Base-by-base conservation (phyloP, 2,329 filamentous ascomycete genomes). In the Chaetoscypha palmicola region DNA sequence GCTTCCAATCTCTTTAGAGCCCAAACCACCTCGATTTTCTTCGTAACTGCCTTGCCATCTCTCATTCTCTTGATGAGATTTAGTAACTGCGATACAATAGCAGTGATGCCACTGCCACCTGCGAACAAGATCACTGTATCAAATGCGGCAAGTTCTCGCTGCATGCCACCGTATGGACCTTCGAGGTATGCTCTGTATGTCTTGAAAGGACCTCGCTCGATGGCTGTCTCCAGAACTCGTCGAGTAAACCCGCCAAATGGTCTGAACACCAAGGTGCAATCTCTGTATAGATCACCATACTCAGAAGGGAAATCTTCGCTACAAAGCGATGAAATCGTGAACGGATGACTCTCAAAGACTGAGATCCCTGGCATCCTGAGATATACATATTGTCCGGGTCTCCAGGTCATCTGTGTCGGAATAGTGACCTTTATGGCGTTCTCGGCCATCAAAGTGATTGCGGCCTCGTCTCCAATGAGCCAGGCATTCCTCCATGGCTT, bases 61-160 rank as follows among this genome's bases (percentile, higher is more conserved):
- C 89, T 81, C 83, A 97, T 95, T 47, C 89, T 81, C 67, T 95
- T 96, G 67, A 96, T 94, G n/a, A 97, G 71, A 54, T 94, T 87
- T 17, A 96, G 73, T 2, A 97, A 71, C 61, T 97, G 89, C 7
- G 87, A 94, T 61, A 95, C 86, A 47, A 96, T 77, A 7, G 91
- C 89, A 0, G 92, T 97, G 60, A 97, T 92, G 20, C 91, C 91
- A 54, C 88, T 95, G 33, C 92, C 92, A 38, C 92, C 92, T 0
- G 91, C 91, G 57, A 97, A 89, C 43, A 97, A 75, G 30, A 97
- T 83, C 42, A 92, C 89, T 14, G 91, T 91, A 53, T 97, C 91
- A 57, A 97, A 97, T 1, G 90, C 86, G 37, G 90, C 85, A 51
- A 97, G 74, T 49, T 91, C 86, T 43, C 89, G 78, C 48, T 86